Conservation (phyloP, 306 rosid genomes). For the Pyrus betulifolia region DNA sequence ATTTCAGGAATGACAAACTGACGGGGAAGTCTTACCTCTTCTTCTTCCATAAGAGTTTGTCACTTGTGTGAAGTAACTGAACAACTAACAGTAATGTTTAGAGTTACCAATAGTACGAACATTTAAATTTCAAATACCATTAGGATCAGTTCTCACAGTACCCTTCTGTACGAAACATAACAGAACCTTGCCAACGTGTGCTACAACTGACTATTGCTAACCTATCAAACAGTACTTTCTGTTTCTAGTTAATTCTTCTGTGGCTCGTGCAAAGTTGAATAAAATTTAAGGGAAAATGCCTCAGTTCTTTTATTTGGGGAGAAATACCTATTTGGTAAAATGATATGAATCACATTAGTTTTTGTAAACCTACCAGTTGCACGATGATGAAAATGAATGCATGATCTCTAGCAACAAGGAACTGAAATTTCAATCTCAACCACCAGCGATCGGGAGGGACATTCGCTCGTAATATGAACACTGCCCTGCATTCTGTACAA, state of each 20-base stretch:
- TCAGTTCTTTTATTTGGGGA: not conserved
- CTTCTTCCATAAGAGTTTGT: not conserved
- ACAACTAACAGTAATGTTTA: not conserved
- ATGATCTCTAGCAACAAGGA: constrained; percentile 97
- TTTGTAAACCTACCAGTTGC: constrained; percentile 60
- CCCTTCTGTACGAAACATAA: not conserved
- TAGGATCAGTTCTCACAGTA: not conserved
- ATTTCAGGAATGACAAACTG: constrained; percentile 14
- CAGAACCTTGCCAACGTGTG: not conserved
- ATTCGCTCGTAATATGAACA: constrained; percentile 82
- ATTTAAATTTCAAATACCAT: not conserved
- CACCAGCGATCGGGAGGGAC: constrained; percentile 96
- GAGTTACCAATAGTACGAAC: not conserved
- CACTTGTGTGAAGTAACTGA: not conserved
- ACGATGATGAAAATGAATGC: constrained; percentile 85
- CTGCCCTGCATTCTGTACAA: constrained; percentile 95
- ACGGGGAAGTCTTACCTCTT: not conserved
- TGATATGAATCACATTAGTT: not conserved
- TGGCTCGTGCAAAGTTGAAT: not conserved
- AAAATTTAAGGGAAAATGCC: not conserved
- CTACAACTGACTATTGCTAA: not conserved
- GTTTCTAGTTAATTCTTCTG: not conserved
- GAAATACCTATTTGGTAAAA: constrained; percentile 7
- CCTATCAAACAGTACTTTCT: not conserved
- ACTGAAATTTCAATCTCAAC: constrained; percentile 92